Conservation (phyloP, 2,329 filamentous ascomycete species). For the Eutypa lata region DNA sequence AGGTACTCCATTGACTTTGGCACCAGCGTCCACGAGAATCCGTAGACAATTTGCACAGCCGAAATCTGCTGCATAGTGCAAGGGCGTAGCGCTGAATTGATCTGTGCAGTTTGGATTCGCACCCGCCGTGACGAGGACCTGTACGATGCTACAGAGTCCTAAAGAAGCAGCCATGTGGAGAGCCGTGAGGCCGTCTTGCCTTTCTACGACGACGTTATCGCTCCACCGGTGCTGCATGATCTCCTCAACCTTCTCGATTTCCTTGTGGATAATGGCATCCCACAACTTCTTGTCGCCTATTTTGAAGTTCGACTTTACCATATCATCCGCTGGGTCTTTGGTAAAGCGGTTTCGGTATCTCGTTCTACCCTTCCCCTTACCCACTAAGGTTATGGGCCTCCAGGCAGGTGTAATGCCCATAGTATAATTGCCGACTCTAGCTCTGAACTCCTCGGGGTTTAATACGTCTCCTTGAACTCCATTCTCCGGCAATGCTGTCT, state of each 20-base stretch:
- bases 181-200: conserved; percentile 7
- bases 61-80: conserved; percentile 13
- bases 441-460: conserved; percentile 6
- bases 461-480: conserved; percentile 4
- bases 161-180: conserved; percentile 9
- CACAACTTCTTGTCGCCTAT: conserved; percentile 8
- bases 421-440: conserved; percentile 4
- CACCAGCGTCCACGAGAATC: conserved; percentile 6
- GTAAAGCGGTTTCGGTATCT: conserved; percentile 10
- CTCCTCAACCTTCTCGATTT: conserved; percentile 2
- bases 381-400: conserved; percentile 1
- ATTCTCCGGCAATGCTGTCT: background rate
- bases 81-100: conserved; percentile 4
- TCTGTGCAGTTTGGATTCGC: conserved; percentile 6
- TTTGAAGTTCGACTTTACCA: conserved; percentile 7
- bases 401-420: conserved; percentile 6
- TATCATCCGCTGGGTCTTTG: conserved; percentile 3
- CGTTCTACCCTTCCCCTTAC: conserved; percentile 3
- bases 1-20: conserved; percentile 1
- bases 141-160: conserved; percentile 6
- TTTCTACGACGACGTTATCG: conserved; percentile 9
- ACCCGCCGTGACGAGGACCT: conserved; percentile 4
- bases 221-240: conserved; percentile 10
- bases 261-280: conserved; percentile 9
- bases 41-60: conserved; percentile 5